Conservation (phyloP, 2,329 filamentous ascomycete genomes). For the Colletotrichum sp. region DNA sequence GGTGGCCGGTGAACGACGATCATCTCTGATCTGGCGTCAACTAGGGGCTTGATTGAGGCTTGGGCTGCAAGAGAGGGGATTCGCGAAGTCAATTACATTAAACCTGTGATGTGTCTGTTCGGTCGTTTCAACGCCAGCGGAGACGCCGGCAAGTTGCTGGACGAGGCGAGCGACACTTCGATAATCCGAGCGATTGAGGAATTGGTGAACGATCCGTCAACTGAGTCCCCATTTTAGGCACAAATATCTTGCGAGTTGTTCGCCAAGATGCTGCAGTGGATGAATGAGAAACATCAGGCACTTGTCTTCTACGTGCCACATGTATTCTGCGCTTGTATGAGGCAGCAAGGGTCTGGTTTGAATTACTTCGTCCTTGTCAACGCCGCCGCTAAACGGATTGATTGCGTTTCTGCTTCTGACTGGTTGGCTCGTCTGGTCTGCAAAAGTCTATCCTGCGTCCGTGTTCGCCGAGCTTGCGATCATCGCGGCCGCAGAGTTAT, state of each 20-base stretch:
- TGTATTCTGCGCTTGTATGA: neutral
- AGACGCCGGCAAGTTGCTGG: neutral
- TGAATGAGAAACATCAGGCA: neutral
- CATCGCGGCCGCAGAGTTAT: neutral
- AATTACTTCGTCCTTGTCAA: neutral
- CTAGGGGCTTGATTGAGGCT: neutral
- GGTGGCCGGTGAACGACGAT: constrained; percentile 6
- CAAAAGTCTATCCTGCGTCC: neutral
- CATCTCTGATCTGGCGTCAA: neutral
- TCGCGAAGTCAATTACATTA: neutral
- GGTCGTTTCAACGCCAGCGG: neutral
- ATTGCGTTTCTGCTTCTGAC: neutral
- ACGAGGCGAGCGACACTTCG: neutral
- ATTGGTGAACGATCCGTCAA: neutral
- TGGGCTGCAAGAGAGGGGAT: neutral
- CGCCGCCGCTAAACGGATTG: neutral
- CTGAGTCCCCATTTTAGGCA: neutral
- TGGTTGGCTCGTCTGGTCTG: constrained; percentile 3
- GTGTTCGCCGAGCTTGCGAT: neutral
- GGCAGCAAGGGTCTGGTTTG: neutral
- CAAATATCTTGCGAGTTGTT: neutral
- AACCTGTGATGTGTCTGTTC: neutral
- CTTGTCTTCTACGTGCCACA: neutral
- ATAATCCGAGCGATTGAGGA: neutral
- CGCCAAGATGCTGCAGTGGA: neutral